Evolutionary conservation across 1,284 basidiomycete species (phyloP).

Genomic region (Cryptococcus sp.): DNA sequence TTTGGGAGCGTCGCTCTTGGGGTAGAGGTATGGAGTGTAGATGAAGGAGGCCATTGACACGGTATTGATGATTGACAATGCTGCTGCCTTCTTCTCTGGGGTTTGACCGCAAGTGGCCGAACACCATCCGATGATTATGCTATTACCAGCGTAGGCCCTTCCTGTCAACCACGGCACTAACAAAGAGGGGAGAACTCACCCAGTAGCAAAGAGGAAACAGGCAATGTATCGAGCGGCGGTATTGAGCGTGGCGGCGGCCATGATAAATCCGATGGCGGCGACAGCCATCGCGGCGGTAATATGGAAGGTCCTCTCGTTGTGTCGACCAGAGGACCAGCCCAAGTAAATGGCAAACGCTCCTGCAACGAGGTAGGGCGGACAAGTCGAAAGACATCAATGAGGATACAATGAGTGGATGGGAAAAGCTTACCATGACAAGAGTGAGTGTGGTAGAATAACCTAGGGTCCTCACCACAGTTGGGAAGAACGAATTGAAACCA

Average conservation of each 20-base stretch:
- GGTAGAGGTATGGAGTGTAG: constrained; percentile 32
- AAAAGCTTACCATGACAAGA: constrained; percentile 25
- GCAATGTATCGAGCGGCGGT: constrained; percentile 31
- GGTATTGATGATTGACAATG: constrained; percentile 24
- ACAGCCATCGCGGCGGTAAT: constrained; percentile 25
- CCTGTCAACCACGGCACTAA: too few species aligned
- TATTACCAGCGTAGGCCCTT: constrained; percentile 32
- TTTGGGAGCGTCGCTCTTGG: constrained; percentile 15
- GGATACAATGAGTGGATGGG: too few species aligned
- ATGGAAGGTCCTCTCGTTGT: constrained; percentile 26
- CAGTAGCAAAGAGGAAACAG: constrained; percentile 24
- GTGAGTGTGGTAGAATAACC: constrained; percentile 38
- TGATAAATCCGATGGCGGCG: constrained; percentile 26
- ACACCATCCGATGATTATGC: constrained; percentile 33
- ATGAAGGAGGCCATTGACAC: constrained; percentile 24
- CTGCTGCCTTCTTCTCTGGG: constrained; percentile 32
- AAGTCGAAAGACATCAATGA: constrained; percentile 16
- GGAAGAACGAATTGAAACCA: constrained; percentile 31
- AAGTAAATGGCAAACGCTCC: constrained; percentile 20
- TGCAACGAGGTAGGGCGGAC: constrained; percentile 39
- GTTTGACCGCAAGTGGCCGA: constrained; percentile 32
- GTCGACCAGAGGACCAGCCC: constrained; percentile 23
- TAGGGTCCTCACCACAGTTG: constrained; percentile 22
- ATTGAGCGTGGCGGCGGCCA: constrained; percentile 28
- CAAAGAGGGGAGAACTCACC: too few species aligned